phyloP scores from a whole-genome alignment of 2,329 filamentous ascomycete genomes.

The Neofusicoccum sp. region DNA sequence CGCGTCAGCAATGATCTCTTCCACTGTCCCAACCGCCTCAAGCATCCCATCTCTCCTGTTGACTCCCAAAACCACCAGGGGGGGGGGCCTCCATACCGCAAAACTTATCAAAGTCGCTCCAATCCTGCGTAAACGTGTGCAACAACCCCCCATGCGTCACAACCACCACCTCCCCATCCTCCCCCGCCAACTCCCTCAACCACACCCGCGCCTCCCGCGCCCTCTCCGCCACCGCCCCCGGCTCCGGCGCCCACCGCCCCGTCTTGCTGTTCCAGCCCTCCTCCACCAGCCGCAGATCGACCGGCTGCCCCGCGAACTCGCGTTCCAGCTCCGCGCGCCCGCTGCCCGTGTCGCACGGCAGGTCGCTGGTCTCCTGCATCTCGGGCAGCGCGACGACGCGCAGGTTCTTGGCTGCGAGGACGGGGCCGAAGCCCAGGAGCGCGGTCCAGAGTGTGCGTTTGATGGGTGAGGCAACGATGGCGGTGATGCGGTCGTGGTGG shows the following conservation, averaged over 20 bases:
- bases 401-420: conserved; percentile 29
- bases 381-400: conserved; percentile 68
- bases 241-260: conserved; percentile 32
- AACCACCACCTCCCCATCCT: conserved; percentile 67
- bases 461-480: conserved; percentile 75
- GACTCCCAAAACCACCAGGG: too few relatives aligned
- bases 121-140: conserved; percentile 84
- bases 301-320: conserved; percentile 60
- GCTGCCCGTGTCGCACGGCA: conserved; percentile 74
- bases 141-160: conserved; percentile 82
- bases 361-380: conserved; percentile 70
- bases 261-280: conserved; percentile 68
- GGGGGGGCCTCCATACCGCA: conserved; percentile 34
- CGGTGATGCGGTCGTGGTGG: conserved; percentile 55
- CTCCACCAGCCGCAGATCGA: conserved; percentile 61
- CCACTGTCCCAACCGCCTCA: not conserved
- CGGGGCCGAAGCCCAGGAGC: conserved; percentile 62
- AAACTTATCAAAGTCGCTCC: conserved; percentile 57
- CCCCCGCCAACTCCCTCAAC: conserved; percentile 43
- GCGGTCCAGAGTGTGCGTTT: conserved; percentile 76
- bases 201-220: conserved; percentile 61
- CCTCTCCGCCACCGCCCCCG: conserved; percentile 57
- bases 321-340: conserved; percentile 51
- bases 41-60: too few relatives aligned
- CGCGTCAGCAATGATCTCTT: not conserved